Evolutionary conservation across 768 basidiomycete species (phyloP).

Genomic region (Daedaleopsis sinensis): DNA sequence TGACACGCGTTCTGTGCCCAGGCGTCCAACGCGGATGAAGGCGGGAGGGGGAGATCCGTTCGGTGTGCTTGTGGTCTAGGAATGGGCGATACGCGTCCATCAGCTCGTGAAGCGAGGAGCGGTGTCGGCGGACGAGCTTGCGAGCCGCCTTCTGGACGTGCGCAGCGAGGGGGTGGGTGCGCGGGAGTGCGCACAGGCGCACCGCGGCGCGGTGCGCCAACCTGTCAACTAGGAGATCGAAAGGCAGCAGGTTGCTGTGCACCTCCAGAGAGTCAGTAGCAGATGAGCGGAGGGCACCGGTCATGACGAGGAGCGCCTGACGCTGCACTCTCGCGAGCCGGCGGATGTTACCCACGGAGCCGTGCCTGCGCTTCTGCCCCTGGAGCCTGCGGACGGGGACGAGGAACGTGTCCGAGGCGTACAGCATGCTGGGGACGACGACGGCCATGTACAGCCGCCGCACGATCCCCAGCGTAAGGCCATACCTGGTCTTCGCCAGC

Average conservation of each 20-base stretch:
- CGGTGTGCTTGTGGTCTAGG: background rate
- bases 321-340: constrained; percentile 25
- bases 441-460: constrained; percentile 29
- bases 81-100: background rate
- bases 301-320: constrained; percentile 22
- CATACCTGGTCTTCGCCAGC: constrained; percentile 24
- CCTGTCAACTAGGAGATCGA: constrained; percentile 21
- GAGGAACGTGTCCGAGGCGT: constrained; percentile 20
- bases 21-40: background rate
- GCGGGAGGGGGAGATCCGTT: background rate
- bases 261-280: constrained; percentile 25
- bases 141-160: background rate
- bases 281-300: constrained; percentile 28
- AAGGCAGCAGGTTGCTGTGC: constrained; percentile 24
- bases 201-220: constrained; percentile 12
- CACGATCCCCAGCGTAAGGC: constrained; percentile 19
- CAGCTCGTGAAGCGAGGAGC: background rate
- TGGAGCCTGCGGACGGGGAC: background rate
- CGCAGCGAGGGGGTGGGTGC: constrained; percentile 9
- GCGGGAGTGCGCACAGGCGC: constrained; percentile 23
- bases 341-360: background rate
- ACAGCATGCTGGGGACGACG: constrained; percentile 33
- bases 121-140: background rate
- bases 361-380: background rate
- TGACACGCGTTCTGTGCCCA: background rate